Conservation (phyloP, 2,329 filamentous ascomycete species). For the Diaporthe velutina region DNA sequence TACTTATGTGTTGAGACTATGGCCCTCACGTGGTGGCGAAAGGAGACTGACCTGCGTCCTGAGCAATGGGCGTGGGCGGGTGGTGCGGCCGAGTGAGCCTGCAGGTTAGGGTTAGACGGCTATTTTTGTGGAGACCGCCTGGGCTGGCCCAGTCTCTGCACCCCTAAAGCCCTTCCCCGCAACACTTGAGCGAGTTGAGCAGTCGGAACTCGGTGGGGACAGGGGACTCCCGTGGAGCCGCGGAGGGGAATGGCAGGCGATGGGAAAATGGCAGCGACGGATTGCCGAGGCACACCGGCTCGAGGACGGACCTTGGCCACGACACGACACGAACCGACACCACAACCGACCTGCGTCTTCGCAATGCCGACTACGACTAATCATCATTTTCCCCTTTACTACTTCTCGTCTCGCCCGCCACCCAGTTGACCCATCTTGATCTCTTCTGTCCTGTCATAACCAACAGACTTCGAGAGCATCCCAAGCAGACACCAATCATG, state of each 20-base stretch:
- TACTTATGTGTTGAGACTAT: no score
- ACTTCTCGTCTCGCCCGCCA: neutral
- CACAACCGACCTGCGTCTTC: constrained; percentile 21
- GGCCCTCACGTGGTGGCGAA: no score
- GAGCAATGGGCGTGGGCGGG: no score
- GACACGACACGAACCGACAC: constrained; percentile 29
- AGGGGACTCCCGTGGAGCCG: constrained; percentile 18
- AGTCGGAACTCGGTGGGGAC: constrained; percentile 5
- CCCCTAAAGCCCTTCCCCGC: constrained; percentile 7
- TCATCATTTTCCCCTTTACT: neutral
- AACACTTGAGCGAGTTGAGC: neutral
- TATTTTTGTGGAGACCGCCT: neutral
- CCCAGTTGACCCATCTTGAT: neutral
- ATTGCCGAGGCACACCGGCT: constrained; percentile 34
- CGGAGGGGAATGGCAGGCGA: constrained; percentile 5
- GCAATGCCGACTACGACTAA: constrained; percentile 22
- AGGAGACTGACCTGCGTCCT: no score
- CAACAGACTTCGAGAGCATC: neutral
- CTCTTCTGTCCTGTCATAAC: neutral
- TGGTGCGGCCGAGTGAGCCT: rapidly evolving
- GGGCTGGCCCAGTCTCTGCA: neutral
- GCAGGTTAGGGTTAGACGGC: constrained; percentile 2
- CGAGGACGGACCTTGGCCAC: constrained; percentile 24
- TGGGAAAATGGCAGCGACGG: constrained; percentile 10
- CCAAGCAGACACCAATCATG: constrained; percentile 64